Conservation (phyloP, 2,329 filamentous ascomycete genomes). For the Arthrinium phaeospermum region DNA sequence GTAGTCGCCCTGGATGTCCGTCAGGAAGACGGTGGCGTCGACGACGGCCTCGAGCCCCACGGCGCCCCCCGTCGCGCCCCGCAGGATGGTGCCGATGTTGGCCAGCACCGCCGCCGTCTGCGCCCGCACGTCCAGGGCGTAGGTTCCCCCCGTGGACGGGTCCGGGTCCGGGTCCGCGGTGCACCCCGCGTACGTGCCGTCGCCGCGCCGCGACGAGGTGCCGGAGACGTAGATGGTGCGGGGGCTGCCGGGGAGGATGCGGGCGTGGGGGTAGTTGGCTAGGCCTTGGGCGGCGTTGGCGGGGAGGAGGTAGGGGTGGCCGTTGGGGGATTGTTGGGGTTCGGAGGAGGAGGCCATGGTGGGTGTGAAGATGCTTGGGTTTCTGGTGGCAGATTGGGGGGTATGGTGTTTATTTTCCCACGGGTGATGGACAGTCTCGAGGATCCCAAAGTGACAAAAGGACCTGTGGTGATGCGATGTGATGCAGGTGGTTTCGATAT, state of each 20-base stretch:
- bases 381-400: neutral
- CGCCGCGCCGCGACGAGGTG: conserved; percentile 40
- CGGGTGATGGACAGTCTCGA: no score
- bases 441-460: neutral
- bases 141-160: conserved; percentile 30
- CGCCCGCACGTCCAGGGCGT: conserved; percentile 36
- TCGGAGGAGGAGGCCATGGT: conserved; percentile 26
- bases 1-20: conserved; percentile 39
- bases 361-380: neutral
- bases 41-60: conserved; percentile 39
- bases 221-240: conserved; percentile 40
- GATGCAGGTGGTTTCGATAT: neutral
- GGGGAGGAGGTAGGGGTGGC: conserved; percentile 38
- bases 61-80: conserved; percentile 36
- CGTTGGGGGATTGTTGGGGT: conserved; percentile 29
- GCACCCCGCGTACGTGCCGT: conserved; percentile 41
- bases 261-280: conserved; percentile 44
- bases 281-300: conserved; percentile 38
- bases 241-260: conserved; percentile 32
- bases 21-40: conserved; percentile 42
- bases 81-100: conserved; percentile 39
- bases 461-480: neutral
- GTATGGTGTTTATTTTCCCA: no score
- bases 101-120: conserved; percentile 41
- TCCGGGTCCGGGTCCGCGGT: conserved; percentile 26